A percentile compares a stretch with the other conserved stretches of the same genome.
These are phyloP conservation scores for Penicillium sp. DNA, from an alignment of 2,329 filamentous ascomycete species.

Conservation along the genomic window DNA sequence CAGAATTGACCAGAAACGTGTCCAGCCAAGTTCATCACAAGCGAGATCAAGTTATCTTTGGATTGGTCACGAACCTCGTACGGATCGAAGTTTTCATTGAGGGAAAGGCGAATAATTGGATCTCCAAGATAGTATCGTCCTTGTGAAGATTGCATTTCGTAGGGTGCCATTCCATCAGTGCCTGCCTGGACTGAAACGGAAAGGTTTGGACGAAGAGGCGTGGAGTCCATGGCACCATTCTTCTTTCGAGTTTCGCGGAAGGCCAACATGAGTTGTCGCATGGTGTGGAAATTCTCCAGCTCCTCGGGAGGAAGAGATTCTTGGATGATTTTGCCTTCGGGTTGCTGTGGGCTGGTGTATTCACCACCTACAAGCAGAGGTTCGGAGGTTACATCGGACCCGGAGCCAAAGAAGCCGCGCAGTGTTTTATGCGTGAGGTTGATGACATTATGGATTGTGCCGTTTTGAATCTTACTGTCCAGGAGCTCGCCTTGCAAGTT, in stretches of 20 bases:
- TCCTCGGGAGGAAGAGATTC: conserved; percentile 36
- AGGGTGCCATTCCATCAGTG: conserved; percentile 24
- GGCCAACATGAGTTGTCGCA: conserved; percentile 42
- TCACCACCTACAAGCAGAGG: conserved; percentile 36
- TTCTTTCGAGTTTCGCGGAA: conserved; percentile 38
- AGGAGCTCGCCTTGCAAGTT: conserved; percentile 54
- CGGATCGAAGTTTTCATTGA: conserved; percentile 29
- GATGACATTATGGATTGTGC: conserved; percentile 57
- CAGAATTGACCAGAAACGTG: conserved; percentile 39
- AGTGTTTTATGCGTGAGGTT: conserved; percentile 52
- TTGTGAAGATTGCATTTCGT: conserved; percentile 29
- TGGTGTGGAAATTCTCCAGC: conserved; percentile 34
- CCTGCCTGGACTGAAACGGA: conserved; percentile 31
- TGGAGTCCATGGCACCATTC: conserved; percentile 44
- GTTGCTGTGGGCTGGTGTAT: conserved; percentile 18
- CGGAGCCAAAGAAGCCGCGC: conserved; percentile 39
- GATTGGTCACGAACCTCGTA: conserved; percentile 42
- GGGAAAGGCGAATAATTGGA: conserved; percentile 42
- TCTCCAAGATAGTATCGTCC: conserved; percentile 44
- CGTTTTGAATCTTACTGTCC: conserved; percentile 57
- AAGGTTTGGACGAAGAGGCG: conserved; percentile 16
- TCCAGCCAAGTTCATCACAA: conserved; percentile 59
- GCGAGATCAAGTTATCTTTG: conserved; percentile 43
- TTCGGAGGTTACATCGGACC: conserved; percentile 15
- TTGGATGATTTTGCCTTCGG: conserved; percentile 23